phyloP scores from a whole-genome alignment of 345 rosid species.

The Punica granatum region DNA sequence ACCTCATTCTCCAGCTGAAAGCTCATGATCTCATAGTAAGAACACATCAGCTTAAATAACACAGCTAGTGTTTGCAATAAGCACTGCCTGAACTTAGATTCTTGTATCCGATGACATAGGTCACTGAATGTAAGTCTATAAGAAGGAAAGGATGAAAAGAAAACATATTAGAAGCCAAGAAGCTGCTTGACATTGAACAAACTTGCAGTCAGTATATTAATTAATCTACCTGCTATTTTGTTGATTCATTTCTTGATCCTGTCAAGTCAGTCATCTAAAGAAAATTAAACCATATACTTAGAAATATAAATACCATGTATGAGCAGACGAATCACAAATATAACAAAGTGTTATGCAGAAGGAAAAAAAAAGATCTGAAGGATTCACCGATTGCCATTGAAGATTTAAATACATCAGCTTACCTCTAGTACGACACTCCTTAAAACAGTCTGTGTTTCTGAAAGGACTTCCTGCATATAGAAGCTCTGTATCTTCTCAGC shows the following conservation, averaged over 20 bases:
- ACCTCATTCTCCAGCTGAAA: slow-evolving; percentile 64
- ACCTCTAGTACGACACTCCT: slow-evolving; percentile 81
- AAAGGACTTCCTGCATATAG: slow-evolving; percentile 95
- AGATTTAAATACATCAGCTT: slow-evolving; percentile 11
- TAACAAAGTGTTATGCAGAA: background rate
- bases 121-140: slow-evolving; percentile 98
- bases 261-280: slow-evolving; percentile 20
- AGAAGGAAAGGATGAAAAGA: slow-evolving; percentile 17
- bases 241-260: slow-evolving; percentile 56
- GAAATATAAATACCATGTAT: slow-evolving; percentile 15
- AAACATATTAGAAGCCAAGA: slow-evolving; percentile 11
- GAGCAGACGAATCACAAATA: slow-evolving; percentile 7
- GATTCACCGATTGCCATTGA: background rate
- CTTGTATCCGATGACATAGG: slow-evolving; percentile 89
- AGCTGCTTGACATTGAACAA: background rate
- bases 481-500: slow-evolving; percentile 97
- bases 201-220: slow-evolving; percentile 14
- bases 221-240: slow-evolving; percentile 66
- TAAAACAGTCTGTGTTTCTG: slow-evolving; percentile 77
- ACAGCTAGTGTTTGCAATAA: slow-evolving; percentile 78
- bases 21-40: slow-evolving; percentile 86
- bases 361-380: background rate
- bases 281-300: slow-evolving; percentile 7
- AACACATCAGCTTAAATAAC: slow-evolving; percentile 76
- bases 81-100: slow-evolving; percentile 89